Evolutionary conservation across 2,329 filamentous ascomycete genomes (phyloP), one percentile per base, ranked within the genome.

Genomic region (Bipolaris zeicola): DNA sequence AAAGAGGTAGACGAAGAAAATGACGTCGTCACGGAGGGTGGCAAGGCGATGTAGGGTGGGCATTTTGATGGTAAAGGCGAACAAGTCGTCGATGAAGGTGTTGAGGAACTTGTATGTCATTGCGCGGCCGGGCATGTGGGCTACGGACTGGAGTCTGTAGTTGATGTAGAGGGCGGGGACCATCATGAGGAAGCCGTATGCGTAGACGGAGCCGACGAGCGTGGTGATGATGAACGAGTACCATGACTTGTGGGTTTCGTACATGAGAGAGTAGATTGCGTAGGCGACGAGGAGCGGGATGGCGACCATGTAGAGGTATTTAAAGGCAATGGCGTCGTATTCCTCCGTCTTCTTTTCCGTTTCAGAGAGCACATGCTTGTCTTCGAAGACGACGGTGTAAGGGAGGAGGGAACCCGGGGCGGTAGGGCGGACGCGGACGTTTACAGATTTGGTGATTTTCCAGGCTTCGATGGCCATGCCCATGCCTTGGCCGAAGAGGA

Each of bases 51-150:
- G 95, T 49, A 99, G 83, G 61, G 93, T 87, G 0, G 95, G 95
- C 95, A 99, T 99, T 81, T 98, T 98, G 81, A 99, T 97, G 37
- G 95, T 99, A 72, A 98, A 99, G 2, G 95, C 95, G 73, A 99
- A 99, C 31, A 99, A 82, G 73, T 99, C 95, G 77, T 99, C 95
- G 75, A 99, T 98, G 76, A 99, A 99, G 5, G 95, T 98, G 81
- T 98, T 97, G 64, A 98, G 81, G 79, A 96, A 96, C 80, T 98
- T 97, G 85, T 97, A 97, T 76, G 89, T 94, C 92, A 99, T 95
- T 45, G 95, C 92, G 80, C 92, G 94, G 65, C 85, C 91, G 1
- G 95, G 93, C 94, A 99, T 96, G 79, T 99, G 95, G 10, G 95
- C 95, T 33, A 98, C 91, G 65, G 81, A 84, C 76, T 86, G 96